phyloP scores from a whole-genome alignment of 140 eudicot species.

The Senecio squalidus region DNA sequence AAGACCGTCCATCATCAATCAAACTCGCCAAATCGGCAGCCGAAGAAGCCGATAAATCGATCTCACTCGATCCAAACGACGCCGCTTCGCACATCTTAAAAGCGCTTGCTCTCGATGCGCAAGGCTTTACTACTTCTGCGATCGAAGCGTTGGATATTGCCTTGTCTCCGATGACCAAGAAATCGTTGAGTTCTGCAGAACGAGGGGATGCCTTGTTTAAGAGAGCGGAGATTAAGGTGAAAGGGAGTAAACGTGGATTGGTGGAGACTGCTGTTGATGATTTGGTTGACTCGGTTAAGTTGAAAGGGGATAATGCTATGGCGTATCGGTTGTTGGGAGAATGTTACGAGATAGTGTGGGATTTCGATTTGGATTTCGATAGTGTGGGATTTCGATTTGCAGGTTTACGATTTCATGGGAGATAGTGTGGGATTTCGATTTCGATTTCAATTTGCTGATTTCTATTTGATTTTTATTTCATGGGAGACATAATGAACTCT shows the following conservation, averaged over 20 bases:
- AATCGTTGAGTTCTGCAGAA: constrained; percentile 46
- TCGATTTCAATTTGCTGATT: too few species aligned
- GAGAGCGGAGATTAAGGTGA: constrained; percentile 59
- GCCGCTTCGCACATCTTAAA: constrained; percentile 52
- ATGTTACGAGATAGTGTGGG: constrained; percentile 53
- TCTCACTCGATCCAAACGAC: too few species aligned
- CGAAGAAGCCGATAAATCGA: too few species aligned
- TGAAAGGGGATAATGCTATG: constrained; percentile 41
- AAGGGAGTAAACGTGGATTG: constrained; percentile 14
- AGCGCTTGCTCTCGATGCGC: constrained; percentile 57
- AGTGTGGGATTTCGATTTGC: too few species aligned
- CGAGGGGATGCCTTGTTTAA: constrained; percentile 50
- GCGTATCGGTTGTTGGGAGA: constrained; percentile 56
- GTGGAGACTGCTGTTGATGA: constrained; percentile 43
- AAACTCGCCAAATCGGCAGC: too few species aligned
- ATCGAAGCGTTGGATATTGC: constrained; percentile 51
- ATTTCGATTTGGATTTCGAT: too few species aligned
- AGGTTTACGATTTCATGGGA: too few species aligned
- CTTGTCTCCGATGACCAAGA: constrained; percentile 46
- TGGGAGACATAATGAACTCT: too few species aligned
- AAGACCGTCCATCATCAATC: too few species aligned
- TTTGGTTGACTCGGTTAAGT: constrained; percentile 48
- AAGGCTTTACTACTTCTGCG: constrained; percentile 64
- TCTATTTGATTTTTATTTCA: too few species aligned
- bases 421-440: too few species aligned